Evolutionary conservation across 768 basidiomycete genomes (phyloP).

Genomic region (Steccherinum ochraceum): DNA sequence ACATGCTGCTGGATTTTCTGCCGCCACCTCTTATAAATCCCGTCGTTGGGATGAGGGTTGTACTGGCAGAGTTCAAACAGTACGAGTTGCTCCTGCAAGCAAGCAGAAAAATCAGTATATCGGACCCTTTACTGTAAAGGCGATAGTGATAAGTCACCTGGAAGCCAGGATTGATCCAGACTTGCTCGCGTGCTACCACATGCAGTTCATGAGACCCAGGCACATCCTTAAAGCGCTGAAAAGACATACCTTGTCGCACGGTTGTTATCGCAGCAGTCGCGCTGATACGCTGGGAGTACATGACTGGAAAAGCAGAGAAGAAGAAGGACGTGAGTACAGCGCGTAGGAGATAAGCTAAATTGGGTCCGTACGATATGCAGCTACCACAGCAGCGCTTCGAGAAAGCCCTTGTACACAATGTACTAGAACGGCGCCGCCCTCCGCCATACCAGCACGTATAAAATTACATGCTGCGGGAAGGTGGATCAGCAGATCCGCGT

Average conservation of each 20-base stretch:
- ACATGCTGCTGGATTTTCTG: conserved; percentile 40
- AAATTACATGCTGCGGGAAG: conserved; percentile 54
- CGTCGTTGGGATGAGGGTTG: conserved; percentile 49
- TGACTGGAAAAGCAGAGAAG: conserved; percentile 37
- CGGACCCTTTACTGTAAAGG: too few relatives aligned
- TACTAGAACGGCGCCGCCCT: conserved; percentile 54
- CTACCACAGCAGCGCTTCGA: conserved; percentile 64
- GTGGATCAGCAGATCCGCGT: conserved; percentile 57
- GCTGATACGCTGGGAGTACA: conserved; percentile 54
- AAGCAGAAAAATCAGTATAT: conserved; percentile 1
- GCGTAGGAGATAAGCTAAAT: background rate
- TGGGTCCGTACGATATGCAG: conserved; percentile 60
- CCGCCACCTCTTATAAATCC: conserved; percentile 65
- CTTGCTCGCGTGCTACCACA: conserved; percentile 59
- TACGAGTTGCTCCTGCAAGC: conserved; percentile 55
- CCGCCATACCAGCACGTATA: conserved; percentile 50
- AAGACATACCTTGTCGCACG: conserved; percentile 49
- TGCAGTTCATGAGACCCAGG: background rate
- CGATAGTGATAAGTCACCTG: conserved; percentile 32
- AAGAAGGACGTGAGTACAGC: conserved; percentile 10
- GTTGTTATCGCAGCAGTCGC: conserved; percentile 52
- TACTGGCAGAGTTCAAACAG: conserved; percentile 72
- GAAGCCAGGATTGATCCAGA: conserved; percentile 76
- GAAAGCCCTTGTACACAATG: conserved; percentile 75
- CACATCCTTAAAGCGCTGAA: conserved; percentile 1